Evolutionary conservation across 1,284 basidiomycete species (phyloP).

Genomic region (Malassezia obtusa): DNA sequence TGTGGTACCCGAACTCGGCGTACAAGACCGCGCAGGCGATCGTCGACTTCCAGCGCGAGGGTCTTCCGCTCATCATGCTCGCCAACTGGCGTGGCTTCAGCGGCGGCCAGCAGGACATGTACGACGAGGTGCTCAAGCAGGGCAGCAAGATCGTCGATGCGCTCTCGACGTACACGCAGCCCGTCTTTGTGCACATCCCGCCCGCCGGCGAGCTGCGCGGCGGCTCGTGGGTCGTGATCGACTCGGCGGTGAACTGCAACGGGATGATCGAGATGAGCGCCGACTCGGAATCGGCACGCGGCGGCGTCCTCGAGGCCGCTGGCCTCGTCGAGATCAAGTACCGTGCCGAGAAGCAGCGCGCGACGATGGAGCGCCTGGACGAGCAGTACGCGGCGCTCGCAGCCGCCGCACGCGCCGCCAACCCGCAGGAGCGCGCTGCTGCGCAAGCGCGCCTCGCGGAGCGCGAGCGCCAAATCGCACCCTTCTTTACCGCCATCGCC

Average conservation of each 20-base stretch:
- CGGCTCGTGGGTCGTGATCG: conserved; percentile 98
- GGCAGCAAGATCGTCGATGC: conserved; percentile 78
- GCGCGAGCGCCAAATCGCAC: conserved; percentile 72
- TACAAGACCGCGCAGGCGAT: conserved; percentile 99
- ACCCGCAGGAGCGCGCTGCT: conserved; percentile 49
- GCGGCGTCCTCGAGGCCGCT: conserved; percentile 88
- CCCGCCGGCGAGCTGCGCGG: conserved; percentile 97
- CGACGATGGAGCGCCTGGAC: conserved; percentile 89
- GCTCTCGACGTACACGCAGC: conserved; percentile 89
- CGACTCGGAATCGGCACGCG: conserved; percentile 69
- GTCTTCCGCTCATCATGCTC: conserved; percentile 91
- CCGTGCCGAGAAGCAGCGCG: conserved; percentile 64
- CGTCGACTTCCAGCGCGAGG: conserved; percentile 95
- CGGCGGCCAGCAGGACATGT: conserved; percentile 96
- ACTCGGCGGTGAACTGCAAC: conserved; percentile 83
- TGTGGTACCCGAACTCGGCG: conserved; percentile 99
- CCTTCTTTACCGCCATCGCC: conserved; percentile 87
- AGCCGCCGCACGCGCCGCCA: conserved; percentile 58
- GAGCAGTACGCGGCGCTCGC: conserved; percentile 71
- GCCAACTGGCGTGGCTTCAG: conserved; percentile 99
- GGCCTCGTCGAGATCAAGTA: conserved; percentile 68
- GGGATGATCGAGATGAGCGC: conserved; percentile 88
- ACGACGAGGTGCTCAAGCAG: conserved; percentile 49
- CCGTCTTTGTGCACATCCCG: conserved; percentile 97
- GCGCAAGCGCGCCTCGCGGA: conserved; percentile 56